A percentile compares a stretch with the other conserved stretches of the same genome.
phyloP scores from a whole-genome alignment of 345 rosid genomes.

The Brassica rapa region DNA sequence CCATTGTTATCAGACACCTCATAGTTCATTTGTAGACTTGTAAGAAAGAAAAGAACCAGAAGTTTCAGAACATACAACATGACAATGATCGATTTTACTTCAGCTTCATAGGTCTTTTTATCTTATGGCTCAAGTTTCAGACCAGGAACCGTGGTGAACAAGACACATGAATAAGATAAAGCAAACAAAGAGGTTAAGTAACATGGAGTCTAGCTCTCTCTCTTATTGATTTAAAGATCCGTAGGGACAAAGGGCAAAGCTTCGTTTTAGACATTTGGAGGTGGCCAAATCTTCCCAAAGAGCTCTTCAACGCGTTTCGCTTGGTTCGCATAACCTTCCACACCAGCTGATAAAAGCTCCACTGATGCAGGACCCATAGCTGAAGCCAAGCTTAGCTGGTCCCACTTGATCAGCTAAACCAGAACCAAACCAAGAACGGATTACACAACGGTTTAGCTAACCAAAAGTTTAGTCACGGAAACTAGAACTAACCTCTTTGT shows the following conservation, averaged over 20 bases:
- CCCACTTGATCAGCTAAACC: slow-evolving; percentile 74
- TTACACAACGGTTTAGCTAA: neutral
- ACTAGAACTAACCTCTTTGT: slow-evolving; percentile 69
- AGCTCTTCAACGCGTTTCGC: slow-evolving; percentile 73
- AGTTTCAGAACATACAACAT: neutral
- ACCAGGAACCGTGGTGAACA: slow-evolving; percentile 1
- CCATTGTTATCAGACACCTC: neutral
- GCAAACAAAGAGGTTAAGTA: slow-evolving; percentile 4
- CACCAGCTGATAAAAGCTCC: slow-evolving; percentile 78
- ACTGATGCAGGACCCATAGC: slow-evolving; percentile 89
- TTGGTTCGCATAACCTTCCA: slow-evolving; percentile 76
- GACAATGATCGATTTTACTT: neutral
- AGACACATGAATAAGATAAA: neutral
- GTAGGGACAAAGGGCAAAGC: neutral
- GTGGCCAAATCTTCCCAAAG: slow-evolving; percentile 94
- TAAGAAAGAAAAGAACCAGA: no score
- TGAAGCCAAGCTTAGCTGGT: slow-evolving; percentile 76
- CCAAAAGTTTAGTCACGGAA: neutral
- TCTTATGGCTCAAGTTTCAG: slow-evolving; percentile 24
- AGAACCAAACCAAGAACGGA: slow-evolving; percentile 21
- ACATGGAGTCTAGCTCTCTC: slow-evolving; percentile 11
- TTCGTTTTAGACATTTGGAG: slow-evolving; percentile 69
- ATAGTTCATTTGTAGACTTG: no score
- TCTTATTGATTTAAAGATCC: slow-evolving; percentile 40
- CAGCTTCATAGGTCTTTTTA: slow-evolving; percentile 1